Evolutionary conservation across 129 eudicot species (phyloP), one percentile per base, ranked within the genome.

Genomic region (Helichrysum umbraculigerum): DNA sequence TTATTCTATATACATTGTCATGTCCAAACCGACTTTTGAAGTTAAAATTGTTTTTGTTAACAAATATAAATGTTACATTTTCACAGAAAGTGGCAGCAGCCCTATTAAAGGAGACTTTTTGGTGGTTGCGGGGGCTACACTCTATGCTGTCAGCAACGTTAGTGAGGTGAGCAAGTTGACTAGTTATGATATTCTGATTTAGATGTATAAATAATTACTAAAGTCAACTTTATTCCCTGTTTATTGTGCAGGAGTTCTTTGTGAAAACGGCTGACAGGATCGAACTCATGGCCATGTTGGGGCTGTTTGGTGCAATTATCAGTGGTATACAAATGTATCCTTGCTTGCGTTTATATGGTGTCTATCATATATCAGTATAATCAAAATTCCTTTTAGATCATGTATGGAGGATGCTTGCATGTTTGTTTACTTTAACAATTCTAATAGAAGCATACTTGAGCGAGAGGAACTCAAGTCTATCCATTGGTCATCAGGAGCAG

Each of bases 221-320:
- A 39, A 41, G 22, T 17, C 72, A 21, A 21, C 30, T 1, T 54
- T 29, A 1, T 17, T 52, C 5, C 16, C 42, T 29, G 62, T 57
- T 19, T 21, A 57, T 66, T 78, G 51, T 82, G 84, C 87, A 93
- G 98, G 98, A 93, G 74, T 93, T 82, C 68, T 84, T 93, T 73
- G 98, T 90, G 64, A 90, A 88, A 82, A 87, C 86, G 63, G 97
- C 98, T 50, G 98, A 93, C 47, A 86, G 91, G 83, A 81, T 87
- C 50, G 98, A 93, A 82, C 97, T 93, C 62, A 86, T 93, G 97
- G 92, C 96, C 68, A 90, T 93, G 92, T 77, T 93, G 86, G 98
- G 98, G 29, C 35, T 90, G 0, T 93, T 93, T 64, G 98, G 98
- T 78, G 98, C 97, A 75, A 87, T 93, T 52, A 51, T 90, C 75